A percentile compares a stretch with the other conserved stretches of the same genome.
Conservation (phyloP, 768 basidiomycete species). For the Termitomyces sp. region DNA sequence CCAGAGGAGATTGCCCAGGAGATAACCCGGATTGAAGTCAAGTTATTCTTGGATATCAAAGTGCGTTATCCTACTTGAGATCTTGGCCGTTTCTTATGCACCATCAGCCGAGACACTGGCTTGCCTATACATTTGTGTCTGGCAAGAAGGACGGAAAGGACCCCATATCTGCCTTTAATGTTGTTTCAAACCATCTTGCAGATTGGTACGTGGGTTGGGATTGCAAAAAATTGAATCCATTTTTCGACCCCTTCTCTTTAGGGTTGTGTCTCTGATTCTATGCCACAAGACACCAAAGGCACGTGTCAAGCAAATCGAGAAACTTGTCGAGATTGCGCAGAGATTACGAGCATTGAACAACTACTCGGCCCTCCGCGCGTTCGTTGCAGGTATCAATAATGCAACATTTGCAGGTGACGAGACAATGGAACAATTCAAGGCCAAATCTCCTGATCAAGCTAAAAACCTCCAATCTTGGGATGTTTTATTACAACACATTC, state of each 20-base stretch:
- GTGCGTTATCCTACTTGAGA: slow-evolving; percentile 36
- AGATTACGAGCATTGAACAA: slow-evolving; percentile 83
- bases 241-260: slow-evolving; percentile 23
- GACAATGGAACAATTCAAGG: slow-evolving; percentile 71
- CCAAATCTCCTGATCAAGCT: slow-evolving; percentile 60
- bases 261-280: slow-evolving; percentile 89
- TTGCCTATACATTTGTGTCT: slow-evolving; percentile 71
- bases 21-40: slow-evolving; percentile 73
- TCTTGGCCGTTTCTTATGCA: slow-evolving; percentile 4
- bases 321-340: slow-evolving; percentile 81
- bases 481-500: slow-evolving; percentile 74
- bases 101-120: slow-evolving; percentile 80
- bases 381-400: slow-evolving; percentile 90
- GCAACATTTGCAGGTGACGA: slow-evolving; percentile 75
- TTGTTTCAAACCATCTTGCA: slow-evolving; percentile 78
- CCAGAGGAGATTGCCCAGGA: slow-evolving; percentile 77
- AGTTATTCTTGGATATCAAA: slow-evolving; percentile 71
- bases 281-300: slow-evolving; percentile 76
- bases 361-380: slow-evolving; percentile 88
- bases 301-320: slow-evolving; percentile 82
- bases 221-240: neutral
- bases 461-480: slow-evolving; percentile 84
- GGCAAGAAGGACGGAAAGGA: slow-evolving; percentile 66
- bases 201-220: slow-evolving; percentile 56
- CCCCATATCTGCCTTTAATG: slow-evolving; percentile 70